Evolutionary conservation across 2,329 filamentous ascomycete genomes (phyloP).

Genomic region (Fonsecaea multimorphosa): DNA sequence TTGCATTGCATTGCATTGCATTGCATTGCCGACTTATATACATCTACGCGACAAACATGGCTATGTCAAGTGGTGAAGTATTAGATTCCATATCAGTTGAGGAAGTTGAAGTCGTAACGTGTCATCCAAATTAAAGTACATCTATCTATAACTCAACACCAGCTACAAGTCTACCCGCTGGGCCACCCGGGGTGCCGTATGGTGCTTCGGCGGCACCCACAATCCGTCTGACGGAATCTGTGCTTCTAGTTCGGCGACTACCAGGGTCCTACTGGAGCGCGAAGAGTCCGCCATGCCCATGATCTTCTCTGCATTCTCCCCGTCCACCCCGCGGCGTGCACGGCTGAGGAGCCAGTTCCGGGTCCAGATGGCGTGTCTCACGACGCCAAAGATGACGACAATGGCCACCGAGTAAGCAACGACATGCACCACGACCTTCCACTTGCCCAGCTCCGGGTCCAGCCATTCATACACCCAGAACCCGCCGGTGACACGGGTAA

Average conservation of each 20-base stretch:
- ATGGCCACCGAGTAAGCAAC: not conserved
- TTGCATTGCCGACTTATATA: no score
- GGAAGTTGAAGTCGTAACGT: no score
- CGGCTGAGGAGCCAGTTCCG: conserved; percentile 1
- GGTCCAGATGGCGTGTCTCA: conserved; percentile 2
- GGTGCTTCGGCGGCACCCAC: not conserved
- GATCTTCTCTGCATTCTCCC: not conserved
- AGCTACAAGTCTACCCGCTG: not conserved
- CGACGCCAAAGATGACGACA: not conserved
- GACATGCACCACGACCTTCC: not conserved
- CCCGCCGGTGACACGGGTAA: conserved; percentile 70
- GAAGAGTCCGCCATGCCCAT: not conserved
- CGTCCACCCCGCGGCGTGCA: not conserved
- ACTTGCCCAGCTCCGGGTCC: conserved; percentile 56
- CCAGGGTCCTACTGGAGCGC: not conserved
- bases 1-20: no score
- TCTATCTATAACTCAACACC: not conserved
- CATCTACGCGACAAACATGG: no score
- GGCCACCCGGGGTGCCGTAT: not conserved
- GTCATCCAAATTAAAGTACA: no score
- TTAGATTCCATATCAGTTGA: no score
- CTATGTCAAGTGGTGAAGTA: no score
- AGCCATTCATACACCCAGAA: conserved; percentile 82
- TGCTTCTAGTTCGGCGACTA: not conserved
- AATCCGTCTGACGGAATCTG: not conserved